Evolutionary conservation across 2,329 filamentous ascomycete genomes (phyloP).

Genomic region (Setomelanomma holmii): DNA sequence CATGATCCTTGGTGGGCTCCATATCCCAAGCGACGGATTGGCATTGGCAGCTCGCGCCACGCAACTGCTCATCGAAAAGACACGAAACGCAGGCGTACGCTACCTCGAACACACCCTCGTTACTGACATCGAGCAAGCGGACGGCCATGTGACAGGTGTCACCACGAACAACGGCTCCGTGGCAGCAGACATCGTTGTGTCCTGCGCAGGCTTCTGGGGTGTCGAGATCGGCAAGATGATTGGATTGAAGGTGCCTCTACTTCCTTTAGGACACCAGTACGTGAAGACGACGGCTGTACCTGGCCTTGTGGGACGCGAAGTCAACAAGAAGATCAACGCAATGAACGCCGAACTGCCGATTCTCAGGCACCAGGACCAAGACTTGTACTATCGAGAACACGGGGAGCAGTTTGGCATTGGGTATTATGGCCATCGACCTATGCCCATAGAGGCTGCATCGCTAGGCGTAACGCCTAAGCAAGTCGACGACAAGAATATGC

Average conservation of each 20-base stretch:
- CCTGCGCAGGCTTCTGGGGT: conserved; percentile 71
- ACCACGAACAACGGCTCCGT: conserved; percentile 58
- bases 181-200: conserved; percentile 66
- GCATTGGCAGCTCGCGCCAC: conserved; percentile 68
- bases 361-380: conserved; percentile 67
- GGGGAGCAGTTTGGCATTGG: conserved; percentile 69
- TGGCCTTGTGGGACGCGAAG: conserved; percentile 51
- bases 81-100: conserved; percentile 63
- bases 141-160: conserved; percentile 64
- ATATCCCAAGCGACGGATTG: conserved; percentile 67
- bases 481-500: conserved; percentile 68
- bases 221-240: conserved; percentile 70
- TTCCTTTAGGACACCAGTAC: conserved; percentile 70
- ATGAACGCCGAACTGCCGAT: conserved; percentile 62
- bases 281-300: conserved; percentile 66
- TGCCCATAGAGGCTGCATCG: conserved; percentile 64
- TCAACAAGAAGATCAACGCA: conserved; percentile 54
- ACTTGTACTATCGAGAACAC: conserved; percentile 71
- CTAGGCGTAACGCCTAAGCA: conserved; percentile 61
- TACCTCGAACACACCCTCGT: conserved; percentile 66
- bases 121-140: conserved; percentile 61
- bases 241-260: conserved; percentile 63
- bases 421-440: conserved; percentile 68
- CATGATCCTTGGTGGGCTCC: conserved; percentile 64
- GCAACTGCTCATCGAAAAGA: conserved; percentile 66